These are phyloP conservation scores for Penicillium malachiteum DNA, from an alignment of 495 filamentous ascomycete genomes.

Conservation along the genomic window DNA sequence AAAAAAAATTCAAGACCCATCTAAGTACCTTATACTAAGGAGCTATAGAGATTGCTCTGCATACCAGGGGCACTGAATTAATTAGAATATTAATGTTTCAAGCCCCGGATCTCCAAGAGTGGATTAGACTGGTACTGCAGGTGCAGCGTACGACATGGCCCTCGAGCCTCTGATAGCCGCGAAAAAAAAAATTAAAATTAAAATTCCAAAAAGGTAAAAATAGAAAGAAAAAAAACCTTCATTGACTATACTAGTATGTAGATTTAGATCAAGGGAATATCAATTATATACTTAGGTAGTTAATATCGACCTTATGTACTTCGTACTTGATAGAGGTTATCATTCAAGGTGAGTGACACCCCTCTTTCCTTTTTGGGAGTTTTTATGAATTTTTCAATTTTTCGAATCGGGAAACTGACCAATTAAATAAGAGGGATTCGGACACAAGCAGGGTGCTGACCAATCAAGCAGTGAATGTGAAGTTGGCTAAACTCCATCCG, in stretches of 20 bases:
- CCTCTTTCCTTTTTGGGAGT: background rate
- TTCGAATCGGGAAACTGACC: background rate
- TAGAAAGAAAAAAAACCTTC: background rate
- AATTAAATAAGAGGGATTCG: slow-evolving; percentile 9
- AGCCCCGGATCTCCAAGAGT: slow-evolving; percentile 13
- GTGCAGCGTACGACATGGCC: slow-evolving; percentile 8
- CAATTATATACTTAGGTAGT: background rate
- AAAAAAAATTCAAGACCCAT: background rate
- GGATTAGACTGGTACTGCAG: slow-evolving; percentile 10
- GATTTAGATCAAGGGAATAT: background rate
- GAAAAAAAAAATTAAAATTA: slow-evolving; percentile 3
- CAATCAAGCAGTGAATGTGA: slow-evolving; percentile 8
- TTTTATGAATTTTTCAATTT: background rate
- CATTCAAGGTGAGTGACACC: background rate
- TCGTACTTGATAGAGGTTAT: background rate
- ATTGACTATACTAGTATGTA: background rate
- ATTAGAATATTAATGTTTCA: slow-evolving; percentile 2
- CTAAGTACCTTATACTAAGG: background rate
- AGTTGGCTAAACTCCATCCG: background rate
- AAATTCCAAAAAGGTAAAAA: background rate
- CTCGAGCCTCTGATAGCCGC: slow-evolving; percentile 9
- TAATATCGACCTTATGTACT: background rate
- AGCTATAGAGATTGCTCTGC: background rate
- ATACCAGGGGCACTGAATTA: background rate
- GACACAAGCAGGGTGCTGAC: slow-evolving; percentile 4